Evolutionary conservation across 208 protist genomes (phyloP).

Genomic region (Naegleria fowleri): DNA sequence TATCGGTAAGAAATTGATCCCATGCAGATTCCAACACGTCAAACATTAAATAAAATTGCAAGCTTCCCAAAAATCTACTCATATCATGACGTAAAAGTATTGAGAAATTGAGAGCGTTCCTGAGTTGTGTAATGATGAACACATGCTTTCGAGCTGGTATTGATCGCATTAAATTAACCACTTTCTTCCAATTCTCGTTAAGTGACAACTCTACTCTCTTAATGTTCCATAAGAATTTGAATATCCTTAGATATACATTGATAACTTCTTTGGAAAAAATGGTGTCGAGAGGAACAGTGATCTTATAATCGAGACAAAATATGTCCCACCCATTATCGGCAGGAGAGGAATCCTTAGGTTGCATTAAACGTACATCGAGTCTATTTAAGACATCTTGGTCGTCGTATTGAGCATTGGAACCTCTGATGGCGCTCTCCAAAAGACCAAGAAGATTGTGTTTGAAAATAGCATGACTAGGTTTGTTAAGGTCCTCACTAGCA

Average conservation of each 20-base stretch:
- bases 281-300: slow-evolving; percentile 48
- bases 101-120: slow-evolving; percentile 7
- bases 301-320: slow-evolving; percentile 63
- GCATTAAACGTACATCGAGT: slow-evolving; percentile 54
- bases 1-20: not conserved
- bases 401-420: slow-evolving; percentile 52
- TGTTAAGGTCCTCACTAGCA: slow-evolving; percentile 38
- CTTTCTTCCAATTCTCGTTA: slow-evolving; percentile 4
- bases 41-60: slow-evolving; percentile 72
- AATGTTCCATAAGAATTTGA: slow-evolving; percentile 30
- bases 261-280: slow-evolving; percentile 45
- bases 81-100: slow-evolving; percentile 46
- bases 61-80: slow-evolving; percentile 53
- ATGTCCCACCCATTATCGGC: slow-evolving; percentile 55
- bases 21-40: slow-evolving; percentile 39
- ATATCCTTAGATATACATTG: slow-evolving; percentile 5
- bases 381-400: slow-evolving; percentile 44
- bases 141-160: not conserved
- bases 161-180: not conserved
- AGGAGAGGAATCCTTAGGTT: not conserved
- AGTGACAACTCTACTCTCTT: slow-evolving; percentile 30
- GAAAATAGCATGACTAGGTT: slow-evolving; percentile 40
- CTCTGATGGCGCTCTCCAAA: slow-evolving; percentile 52
- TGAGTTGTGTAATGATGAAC: not conserved
- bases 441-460: slow-evolving; percentile 51